phyloP scores from a whole-genome alignment of 2,329 filamentous ascomycete species.

The Pestalotiopsis sp. region DNA sequence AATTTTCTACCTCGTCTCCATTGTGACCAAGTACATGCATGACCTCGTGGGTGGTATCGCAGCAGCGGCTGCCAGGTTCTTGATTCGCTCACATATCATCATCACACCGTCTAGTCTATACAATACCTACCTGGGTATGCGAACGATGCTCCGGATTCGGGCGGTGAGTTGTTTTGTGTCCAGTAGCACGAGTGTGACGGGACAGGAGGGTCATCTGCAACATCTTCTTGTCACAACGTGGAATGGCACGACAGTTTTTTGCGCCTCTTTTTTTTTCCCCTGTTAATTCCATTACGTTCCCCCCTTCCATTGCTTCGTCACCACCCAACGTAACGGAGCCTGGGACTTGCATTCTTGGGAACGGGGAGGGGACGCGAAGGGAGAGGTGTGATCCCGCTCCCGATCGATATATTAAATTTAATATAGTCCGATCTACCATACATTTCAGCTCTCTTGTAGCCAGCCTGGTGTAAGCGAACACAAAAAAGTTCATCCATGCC shows the following conservation, averaged over 20 bases:
- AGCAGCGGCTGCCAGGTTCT: no score
- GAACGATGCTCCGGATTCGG: not conserved
- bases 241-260: not conserved
- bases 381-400: slow-evolving; percentile 13
- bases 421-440: not conserved
- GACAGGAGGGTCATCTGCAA: not conserved
- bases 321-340: not conserved
- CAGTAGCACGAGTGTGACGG: not conserved
- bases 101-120: not conserved
- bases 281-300: not conserved
- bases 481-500: not conserved
- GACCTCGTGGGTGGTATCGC: no score
- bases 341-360: not conserved
- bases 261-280: not conserved
- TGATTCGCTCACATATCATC: no score
- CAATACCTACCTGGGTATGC: not conserved
- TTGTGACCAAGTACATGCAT: no score
- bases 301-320: not conserved
- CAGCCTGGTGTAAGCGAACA: no score
- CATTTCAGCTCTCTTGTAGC: not conserved
- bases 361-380: no score
- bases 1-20: no score
- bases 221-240: not conserved
- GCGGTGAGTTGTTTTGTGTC: not conserved
- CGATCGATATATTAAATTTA: slow-evolving; percentile 33